Evolutionary conservation across 768 basidiomycete species (phyloP).

Genomic region (Leucosporidium creatinivorum): DNA sequence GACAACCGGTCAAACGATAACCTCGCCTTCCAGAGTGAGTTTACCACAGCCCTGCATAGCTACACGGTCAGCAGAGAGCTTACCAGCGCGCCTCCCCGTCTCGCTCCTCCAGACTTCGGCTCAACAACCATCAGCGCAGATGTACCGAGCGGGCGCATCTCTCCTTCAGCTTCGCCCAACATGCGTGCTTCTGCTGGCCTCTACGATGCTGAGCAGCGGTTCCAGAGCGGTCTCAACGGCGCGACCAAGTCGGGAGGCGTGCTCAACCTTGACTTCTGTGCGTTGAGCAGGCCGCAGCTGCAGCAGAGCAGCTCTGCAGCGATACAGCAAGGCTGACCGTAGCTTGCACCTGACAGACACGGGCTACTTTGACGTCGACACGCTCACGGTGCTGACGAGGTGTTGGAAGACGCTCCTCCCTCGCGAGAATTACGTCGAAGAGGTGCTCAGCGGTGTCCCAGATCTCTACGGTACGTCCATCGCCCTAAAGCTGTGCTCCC

Average conservation of each 20-base stretch:
- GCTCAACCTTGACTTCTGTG: conserved; percentile 31
- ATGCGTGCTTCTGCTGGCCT: too few species aligned
- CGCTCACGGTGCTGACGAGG: conserved; percentile 33
- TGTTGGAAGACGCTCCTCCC: conserved; percentile 37
- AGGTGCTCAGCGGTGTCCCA: conserved; percentile 21
- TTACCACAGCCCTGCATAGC: too few species aligned
- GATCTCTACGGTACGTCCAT: conserved; percentile 28
- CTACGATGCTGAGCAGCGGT: too few species aligned
- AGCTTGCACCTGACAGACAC: conserved; percentile 48
- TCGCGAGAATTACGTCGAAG: conserved; percentile 33
- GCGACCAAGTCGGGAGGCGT: conserved; percentile 29
- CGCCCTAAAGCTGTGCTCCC: conserved; percentile 47
- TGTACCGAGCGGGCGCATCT: too few species aligned
- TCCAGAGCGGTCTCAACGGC: conserved; percentile 9
- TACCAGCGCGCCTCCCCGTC: too few species aligned
- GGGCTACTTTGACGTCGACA: conserved; percentile 76
- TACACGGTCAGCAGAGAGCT: too few species aligned
- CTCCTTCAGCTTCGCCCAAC: too few species aligned
- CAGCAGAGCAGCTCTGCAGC: too few species aligned
- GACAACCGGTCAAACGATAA: too few species aligned
- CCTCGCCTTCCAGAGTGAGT: too few species aligned
- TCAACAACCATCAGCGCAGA: too few species aligned
- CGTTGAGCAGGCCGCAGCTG: background rate
- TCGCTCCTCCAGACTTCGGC: too few species aligned
- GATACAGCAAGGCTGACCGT: background rate